Percentiles rank a stretch among this genome's conserved stretches.
phyloP scores from a whole-genome alignment of 805 yeast genomes.

The Candida insectorum region DNA sequence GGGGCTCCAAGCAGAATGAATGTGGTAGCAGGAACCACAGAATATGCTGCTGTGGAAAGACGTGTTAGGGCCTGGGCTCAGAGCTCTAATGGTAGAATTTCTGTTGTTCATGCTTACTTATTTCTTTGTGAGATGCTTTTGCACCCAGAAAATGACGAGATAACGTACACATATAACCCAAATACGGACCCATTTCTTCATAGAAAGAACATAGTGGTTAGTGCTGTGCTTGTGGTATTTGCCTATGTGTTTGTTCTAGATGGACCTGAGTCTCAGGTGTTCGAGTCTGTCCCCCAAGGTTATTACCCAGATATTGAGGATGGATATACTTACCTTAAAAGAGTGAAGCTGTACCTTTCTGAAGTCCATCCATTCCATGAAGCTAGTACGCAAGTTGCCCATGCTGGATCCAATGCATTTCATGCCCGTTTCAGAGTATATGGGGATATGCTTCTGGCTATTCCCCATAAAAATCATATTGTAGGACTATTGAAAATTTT shows the following conservation, averaged over 20 bases:
- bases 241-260: slow-evolving; percentile 45
- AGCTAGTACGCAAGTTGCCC: slow-evolving; percentile 36
- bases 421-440: slow-evolving; percentile 41
- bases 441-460: slow-evolving; percentile 36
- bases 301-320: slow-evolving; percentile 18
- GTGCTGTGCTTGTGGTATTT: slow-evolving; percentile 47
- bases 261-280: slow-evolving; percentile 43
- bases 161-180: slow-evolving; percentile 45
- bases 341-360: slow-evolving; percentile 50
- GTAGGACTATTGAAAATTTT: slow-evolving; percentile 54
- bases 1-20: slow-evolving; percentile 39
- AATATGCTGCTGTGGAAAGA: slow-evolving; percentile 45
- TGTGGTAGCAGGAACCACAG: slow-evolving; percentile 52
- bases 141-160: slow-evolving; percentile 48
- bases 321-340: slow-evolving; percentile 49
- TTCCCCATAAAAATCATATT: slow-evolving; percentile 45
- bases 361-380: too few species aligned
- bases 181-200: slow-evolving; percentile 45
- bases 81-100: slow-evolving; percentile 45
- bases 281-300: slow-evolving; percentile 14
- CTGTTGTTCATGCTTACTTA: slow-evolving; percentile 59
- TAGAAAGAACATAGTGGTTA: slow-evolving; percentile 40
- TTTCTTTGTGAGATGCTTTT: slow-evolving; percentile 61
- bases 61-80: slow-evolving; percentile 54
- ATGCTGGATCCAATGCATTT: slow-evolving; percentile 7